A percentile compares a stretch with the other conserved stretches of the same genome.
Conservation (phyloP, 345 rosid species). For the Eucalyptus lansdowneana region DNA sequence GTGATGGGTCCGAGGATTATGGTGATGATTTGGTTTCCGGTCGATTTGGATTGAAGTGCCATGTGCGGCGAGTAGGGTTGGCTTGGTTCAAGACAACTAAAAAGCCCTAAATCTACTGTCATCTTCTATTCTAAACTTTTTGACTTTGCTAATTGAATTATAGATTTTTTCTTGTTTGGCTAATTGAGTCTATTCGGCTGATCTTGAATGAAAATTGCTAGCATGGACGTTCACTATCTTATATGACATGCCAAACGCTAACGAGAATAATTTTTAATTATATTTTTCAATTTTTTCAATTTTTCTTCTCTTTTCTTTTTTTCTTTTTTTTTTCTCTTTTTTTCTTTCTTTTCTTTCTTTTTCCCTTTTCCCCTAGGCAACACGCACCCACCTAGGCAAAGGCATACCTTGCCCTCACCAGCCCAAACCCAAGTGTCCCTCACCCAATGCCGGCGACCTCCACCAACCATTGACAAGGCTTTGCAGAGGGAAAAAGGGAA, state of each 20-base stretch:
- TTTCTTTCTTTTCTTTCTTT: background rate
- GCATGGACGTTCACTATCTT: too few species aligned
- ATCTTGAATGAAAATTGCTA: background rate
- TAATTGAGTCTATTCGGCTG: too few species aligned
- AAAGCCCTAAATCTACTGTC: too few species aligned
- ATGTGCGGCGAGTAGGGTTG: background rate
- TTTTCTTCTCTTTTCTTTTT: too few species aligned
- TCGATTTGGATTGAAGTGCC: background rate
- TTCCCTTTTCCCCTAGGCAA: background rate
- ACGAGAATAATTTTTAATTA: too few species aligned
- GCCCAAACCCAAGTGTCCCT: background rate
- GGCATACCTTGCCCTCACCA: background rate
- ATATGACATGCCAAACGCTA: rapidly evolving
- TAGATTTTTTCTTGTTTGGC: background rate
- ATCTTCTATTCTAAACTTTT: too few species aligned
- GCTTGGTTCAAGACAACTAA: background rate
- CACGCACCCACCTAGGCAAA: rapidly evolving
- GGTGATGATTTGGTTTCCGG: background rate
- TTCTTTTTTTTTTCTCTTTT: background rate
- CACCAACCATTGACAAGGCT: background rate
- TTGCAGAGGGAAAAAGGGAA: background rate
- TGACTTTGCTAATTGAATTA: too few species aligned
- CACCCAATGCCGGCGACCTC: rapidly evolving
- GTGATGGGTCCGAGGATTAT: background rate
- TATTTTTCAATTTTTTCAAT: too few species aligned